Percentiles rank a stretch among this genome's conserved stretches.
phyloP scores from a whole-genome alignment of 1,284 basidiomycete species.

The Thecaphora thlaspeos region DNA sequence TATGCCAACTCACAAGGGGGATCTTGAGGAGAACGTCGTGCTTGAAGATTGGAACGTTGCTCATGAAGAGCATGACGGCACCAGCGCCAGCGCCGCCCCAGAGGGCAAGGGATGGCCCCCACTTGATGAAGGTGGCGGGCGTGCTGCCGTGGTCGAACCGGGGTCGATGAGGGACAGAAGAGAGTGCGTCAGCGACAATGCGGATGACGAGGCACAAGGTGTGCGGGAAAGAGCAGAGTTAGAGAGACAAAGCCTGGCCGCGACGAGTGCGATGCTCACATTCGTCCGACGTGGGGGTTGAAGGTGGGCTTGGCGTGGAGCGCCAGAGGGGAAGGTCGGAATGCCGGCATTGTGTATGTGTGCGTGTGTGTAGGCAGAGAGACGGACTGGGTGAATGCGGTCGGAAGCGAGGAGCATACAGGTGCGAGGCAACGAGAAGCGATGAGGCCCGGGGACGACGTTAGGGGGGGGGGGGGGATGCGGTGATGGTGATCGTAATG shows the following conservation, averaged over 20 bases:
- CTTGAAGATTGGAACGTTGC: constrained; percentile 48
- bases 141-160: constrained; percentile 6
- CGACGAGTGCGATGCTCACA: too few species aligned
- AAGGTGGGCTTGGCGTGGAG: constrained; percentile 40
- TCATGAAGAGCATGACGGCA: constrained; percentile 48
- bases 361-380: neutral
- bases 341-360: constrained; percentile 1
- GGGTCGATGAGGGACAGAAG: too few species aligned
- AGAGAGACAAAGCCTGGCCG: too few species aligned
- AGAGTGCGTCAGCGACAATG: too few species aligned
- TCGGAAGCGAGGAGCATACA: too few species aligned
- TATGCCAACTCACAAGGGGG: constrained; percentile 28
- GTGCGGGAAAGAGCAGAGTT: too few species aligned
- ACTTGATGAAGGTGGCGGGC: constrained; percentile 34
- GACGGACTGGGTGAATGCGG: too few species aligned
- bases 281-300: constrained; percentile 47
- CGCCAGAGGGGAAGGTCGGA: constrained; percentile 29
- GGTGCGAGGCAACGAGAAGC: too few species aligned
- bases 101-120: constrained; percentile 43
- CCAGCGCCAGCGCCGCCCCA: constrained; percentile 49
- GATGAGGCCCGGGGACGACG: too few species aligned
- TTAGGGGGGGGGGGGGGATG: too few species aligned
- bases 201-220: too few species aligned
- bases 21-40: constrained; percentile 48
- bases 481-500: too few species aligned